Base-by-base conservation (phyloP, 108 stramenopile genomes). In the Schizochytrium sp. region DNA sequence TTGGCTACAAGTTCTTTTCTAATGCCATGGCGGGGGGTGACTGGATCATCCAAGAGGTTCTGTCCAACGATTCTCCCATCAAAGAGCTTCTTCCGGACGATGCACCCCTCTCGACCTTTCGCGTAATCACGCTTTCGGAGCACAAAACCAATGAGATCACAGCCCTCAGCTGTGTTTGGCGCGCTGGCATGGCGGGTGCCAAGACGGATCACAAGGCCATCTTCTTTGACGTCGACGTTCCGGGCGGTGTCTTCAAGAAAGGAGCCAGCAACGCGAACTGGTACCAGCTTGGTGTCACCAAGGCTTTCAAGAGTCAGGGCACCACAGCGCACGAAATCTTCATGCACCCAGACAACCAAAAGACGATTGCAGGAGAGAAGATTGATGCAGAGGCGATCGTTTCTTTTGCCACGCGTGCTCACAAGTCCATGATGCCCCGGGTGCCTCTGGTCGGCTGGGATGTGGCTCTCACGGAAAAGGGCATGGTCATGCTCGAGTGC, bases 221-320 rank as follows among this genome's bases (percentile, higher is more conserved):
- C 72, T 91, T 98, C 76, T 99, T 98, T 90, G 98, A 99, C 88
- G 96, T 98, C 14, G 97, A 99, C 89, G 91, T 94, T 45, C 90
- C 90, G 12, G 97, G 96, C 4, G 97, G 97, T 23, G 48, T 88
- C 25, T 94, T 99, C 44, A 57, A 91, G 25, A 93, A 95, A 55
- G 99, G 99, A n/a, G 97, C 97, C 19, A 97, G 97, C 69, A 98
- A 98, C 94, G 95, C 94, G 21, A 97, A 99, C 91, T 99, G 99
- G 99, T 98, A 98, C 90, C 88, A 91, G 83, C 93, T 98, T 25
- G 98, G 98, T 16, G 88, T 95, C 43, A 51, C 47, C 51, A 71
- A 90, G 58, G 44, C 47, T 18, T 48, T 88, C 41, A 51, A 8
- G 58, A 58, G 60, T 19, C 93, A 88, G 18, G 93, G 92, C 92